Base-by-base conservation (phyloP, 139 green algal species). In the Chlamydomonas sp. region DNA sequence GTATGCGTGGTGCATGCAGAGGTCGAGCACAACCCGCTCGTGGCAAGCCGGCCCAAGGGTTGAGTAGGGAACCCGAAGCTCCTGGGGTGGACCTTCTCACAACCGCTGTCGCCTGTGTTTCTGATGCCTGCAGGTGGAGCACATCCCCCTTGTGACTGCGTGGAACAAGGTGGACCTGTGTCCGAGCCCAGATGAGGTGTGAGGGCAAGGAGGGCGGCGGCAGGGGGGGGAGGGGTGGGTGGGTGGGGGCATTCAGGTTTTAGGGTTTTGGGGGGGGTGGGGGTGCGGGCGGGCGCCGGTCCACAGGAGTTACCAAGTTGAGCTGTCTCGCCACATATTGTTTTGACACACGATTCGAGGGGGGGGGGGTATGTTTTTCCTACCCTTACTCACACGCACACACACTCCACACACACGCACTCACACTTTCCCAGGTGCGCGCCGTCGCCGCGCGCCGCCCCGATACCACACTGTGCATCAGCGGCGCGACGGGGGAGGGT, bases 151-250 rank as follows among this genome's bases (percentile, higher is more conserved):
- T 4, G 30, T 97, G 2, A 92, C 84, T 0, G 90, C 95, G 24
- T 98, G 93, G 93, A 98, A 98, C 85, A 98, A 98, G 85, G 74
- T 91, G 5, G 92, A 97, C 63, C 71, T 73, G 0, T 82, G 73
- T 35, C 50, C 73, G 0, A 72, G 89, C 54, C 86, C 86, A 3
- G 83, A 81, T 0, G 75, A 84, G 48, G 83, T 95, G 47, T 4
- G 73, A 8, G 13, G 39, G 39, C 10, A 50, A 8, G 39, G 39
- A 13, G 8, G 39, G 8, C 16, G 33, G 59, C 6, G 29, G 31
- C 5, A 48, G 59, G 31, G n/a, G 54, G n/a, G n/a, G n/a, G n/a
- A n/a, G n/a, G n/a, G n/a, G n/a, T n/a, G n/a, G n/a, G n/a, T n/a
- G n/a, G n/a, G n/a, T n/a, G n/a, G n/a, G n/a, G n/a, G n/a, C n/a